Evolutionary conservation across 805 yeast species (phyloP).

Genomic region (Yarrowia bubula): DNA sequence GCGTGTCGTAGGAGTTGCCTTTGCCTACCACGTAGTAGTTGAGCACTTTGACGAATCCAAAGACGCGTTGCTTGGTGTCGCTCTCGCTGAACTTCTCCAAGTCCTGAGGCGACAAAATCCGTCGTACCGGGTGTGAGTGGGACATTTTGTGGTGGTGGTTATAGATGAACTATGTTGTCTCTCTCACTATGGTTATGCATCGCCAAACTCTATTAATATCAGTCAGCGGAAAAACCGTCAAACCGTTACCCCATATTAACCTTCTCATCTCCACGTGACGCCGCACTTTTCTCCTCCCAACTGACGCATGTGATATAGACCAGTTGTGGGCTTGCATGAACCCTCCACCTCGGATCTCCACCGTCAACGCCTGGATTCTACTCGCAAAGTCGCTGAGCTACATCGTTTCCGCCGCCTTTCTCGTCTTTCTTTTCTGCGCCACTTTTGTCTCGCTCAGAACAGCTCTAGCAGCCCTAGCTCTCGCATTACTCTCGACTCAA

Average conservation of each 20-base stretch:
- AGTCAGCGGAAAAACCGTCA: neutral
- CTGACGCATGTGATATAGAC: conserved; percentile 20
- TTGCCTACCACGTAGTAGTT: conserved; percentile 65
- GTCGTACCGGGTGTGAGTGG: conserved; percentile 29
- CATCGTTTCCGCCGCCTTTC: conserved; percentile 7
- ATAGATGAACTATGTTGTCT: neutral
- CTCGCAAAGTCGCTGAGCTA: neutral
- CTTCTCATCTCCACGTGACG: conserved; percentile 5
- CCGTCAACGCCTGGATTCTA: conserved; percentile 4
- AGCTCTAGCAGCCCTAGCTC: neutral
- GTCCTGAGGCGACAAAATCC: conserved; percentile 60
- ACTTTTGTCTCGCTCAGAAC: conserved; percentile 2
- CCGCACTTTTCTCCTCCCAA: conserved; percentile 11
- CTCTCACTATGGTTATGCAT: conserved; percentile 1
- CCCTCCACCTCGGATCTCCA: conserved; percentile 22
- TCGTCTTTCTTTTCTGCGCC: neutral
- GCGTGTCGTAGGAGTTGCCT: conserved; percentile 50
- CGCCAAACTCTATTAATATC: neutral
- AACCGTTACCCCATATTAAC: conserved; percentile 18
- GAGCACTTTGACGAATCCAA: conserved; percentile 55
- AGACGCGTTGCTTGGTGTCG: conserved; percentile 48
- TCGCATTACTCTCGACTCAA: neutral
- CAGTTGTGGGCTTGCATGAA: conserved; percentile 23
- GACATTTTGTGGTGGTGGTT: neutral
- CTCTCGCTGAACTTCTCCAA: conserved; percentile 58